These are phyloP conservation scores for Mycosphaerella arachidis DNA, from an alignment of 2,329 filamentous ascomycete genomes.

Conservation along the genomic window DNA sequence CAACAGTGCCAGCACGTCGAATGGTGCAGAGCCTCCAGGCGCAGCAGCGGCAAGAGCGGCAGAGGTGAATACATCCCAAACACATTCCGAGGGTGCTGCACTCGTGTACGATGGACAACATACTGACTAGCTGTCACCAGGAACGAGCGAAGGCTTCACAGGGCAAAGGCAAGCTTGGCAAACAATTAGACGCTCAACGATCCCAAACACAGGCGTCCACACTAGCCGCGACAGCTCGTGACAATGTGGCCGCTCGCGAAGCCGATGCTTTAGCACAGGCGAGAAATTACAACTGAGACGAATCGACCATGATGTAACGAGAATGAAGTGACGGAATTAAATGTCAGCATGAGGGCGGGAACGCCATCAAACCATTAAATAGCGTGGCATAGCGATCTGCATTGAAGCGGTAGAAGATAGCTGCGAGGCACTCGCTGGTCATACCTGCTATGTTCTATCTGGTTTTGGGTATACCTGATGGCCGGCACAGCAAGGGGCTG, in stretches of 20 bases:
- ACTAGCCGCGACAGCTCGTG: constrained; percentile 62
- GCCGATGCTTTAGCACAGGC: constrained; percentile 59
- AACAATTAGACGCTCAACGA: constrained; percentile 70
- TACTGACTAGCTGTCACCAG: constrained; percentile 40
- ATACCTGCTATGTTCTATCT: too few species aligned
- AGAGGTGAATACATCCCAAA: constrained; percentile 56
- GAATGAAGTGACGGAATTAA: not conserved
- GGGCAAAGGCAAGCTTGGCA: constrained; percentile 63
- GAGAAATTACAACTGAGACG: constrained; percentile 43
- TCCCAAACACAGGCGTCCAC: constrained; percentile 65
- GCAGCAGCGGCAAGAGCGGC: constrained; percentile 74
- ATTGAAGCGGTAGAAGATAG: too few species aligned
- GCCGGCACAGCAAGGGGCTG: too few species aligned
- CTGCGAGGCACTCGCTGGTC: too few species aligned
- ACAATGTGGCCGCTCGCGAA: constrained; percentile 62
- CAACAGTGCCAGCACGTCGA: constrained; percentile 31
- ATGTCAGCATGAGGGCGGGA: not conserved
- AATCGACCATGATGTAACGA: not conserved
- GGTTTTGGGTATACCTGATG: too few species aligned
- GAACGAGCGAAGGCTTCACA: constrained; percentile 60
- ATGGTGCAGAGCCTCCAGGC: constrained; percentile 55
- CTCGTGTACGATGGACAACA: not conserved
- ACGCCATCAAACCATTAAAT: not conserved
- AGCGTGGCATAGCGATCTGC: not conserved
- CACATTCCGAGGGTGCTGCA: not conserved